Evolutionary conservation across 2,329 filamentous ascomycete genomes (phyloP).

Genomic region (Pseudocercospora fuligena): DNA sequence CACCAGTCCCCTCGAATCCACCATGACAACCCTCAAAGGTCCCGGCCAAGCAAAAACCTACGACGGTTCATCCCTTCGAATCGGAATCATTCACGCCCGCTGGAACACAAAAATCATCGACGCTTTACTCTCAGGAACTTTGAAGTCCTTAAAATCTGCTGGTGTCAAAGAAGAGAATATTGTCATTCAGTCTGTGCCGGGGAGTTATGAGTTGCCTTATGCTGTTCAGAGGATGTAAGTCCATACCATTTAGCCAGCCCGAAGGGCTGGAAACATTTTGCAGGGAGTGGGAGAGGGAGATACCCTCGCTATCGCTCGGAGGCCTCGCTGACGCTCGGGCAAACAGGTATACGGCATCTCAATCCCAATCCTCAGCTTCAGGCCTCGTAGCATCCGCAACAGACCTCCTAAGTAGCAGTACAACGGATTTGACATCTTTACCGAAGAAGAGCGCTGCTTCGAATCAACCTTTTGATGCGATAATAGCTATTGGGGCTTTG

Average conservation of each 20-base stretch:
- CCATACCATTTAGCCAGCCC: too few species aligned
- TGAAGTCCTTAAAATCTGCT: constrained; percentile 73
- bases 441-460: constrained; percentile 27
- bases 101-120: constrained; percentile 93
- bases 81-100: constrained; percentile 93
- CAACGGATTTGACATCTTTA: constrained; percentile 69
- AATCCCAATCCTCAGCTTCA: constrained; percentile 69
- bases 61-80: constrained; percentile 71
- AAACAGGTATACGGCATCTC: constrained; percentile 42
- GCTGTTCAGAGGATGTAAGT: constrained; percentile 75
- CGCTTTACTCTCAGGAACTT: constrained; percentile 79
- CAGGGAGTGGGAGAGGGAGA: too few species aligned
- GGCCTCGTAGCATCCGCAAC: constrained; percentile 69
- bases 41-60: constrained; percentile 62
- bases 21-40: constrained; percentile 65
- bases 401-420: constrained; percentile 72
- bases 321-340: background rate
- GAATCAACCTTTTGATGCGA: constrained; percentile 78
- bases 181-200: constrained; percentile 84
- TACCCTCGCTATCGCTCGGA: too few species aligned
- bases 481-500: constrained; percentile 92
- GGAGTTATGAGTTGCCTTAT: constrained; percentile 92
- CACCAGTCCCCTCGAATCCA: background rate
- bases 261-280: too few species aligned
- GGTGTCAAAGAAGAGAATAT: constrained; percentile 91